These are phyloP conservation scores for Talaromyces atroroseus DNA, from an alignment of 2,329 filamentous ascomycete species.

Conservation along the genomic window DNA sequence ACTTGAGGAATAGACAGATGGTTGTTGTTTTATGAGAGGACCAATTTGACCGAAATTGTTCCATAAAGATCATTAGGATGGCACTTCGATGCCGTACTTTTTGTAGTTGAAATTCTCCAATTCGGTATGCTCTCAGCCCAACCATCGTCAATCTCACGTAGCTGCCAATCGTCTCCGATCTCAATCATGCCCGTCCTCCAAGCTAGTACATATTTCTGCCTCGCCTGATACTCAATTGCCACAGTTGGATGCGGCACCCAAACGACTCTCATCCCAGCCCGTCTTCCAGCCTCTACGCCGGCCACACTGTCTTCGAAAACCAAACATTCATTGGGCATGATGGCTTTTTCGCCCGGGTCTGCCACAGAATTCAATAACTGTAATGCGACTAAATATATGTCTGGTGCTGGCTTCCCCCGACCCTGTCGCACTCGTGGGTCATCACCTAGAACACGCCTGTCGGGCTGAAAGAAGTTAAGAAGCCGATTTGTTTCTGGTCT, in stretches of 20 bases:
- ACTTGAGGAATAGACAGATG: too few species aligned
- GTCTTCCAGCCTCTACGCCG: constrained; percentile 27
- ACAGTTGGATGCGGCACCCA: constrained; percentile 30
- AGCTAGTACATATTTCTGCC: constrained; percentile 16
- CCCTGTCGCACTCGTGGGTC: constrained; percentile 19
- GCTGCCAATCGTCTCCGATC: constrained; percentile 27
- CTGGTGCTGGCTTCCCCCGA: constrained; percentile 23
- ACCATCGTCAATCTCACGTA: constrained; percentile 34
- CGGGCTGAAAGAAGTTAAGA: constrained; percentile 15
- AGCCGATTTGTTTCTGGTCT: constrained; percentile 18
- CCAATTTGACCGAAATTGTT: too few species aligned
- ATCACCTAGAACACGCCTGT: constrained; percentile 18
- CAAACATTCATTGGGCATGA: constrained; percentile 26
- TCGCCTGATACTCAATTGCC: constrained; percentile 29
- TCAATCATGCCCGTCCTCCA: constrained; percentile 23
- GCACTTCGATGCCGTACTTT: constrained; percentile 32
- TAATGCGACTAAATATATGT: constrained; percentile 24
- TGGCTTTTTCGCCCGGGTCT: constrained; percentile 4
- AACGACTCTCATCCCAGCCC: constrained; percentile 31
- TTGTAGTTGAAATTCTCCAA: constrained; percentile 36
- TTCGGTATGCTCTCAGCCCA: constrained; percentile 33
- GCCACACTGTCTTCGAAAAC: constrained; percentile 32
- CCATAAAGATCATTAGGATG: too few species aligned
- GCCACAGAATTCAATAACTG: constrained; percentile 16
- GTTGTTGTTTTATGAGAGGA: too few species aligned